Conservation (phyloP, 768 basidiomycete genomes). For the Leccinum longicurvipes region DNA sequence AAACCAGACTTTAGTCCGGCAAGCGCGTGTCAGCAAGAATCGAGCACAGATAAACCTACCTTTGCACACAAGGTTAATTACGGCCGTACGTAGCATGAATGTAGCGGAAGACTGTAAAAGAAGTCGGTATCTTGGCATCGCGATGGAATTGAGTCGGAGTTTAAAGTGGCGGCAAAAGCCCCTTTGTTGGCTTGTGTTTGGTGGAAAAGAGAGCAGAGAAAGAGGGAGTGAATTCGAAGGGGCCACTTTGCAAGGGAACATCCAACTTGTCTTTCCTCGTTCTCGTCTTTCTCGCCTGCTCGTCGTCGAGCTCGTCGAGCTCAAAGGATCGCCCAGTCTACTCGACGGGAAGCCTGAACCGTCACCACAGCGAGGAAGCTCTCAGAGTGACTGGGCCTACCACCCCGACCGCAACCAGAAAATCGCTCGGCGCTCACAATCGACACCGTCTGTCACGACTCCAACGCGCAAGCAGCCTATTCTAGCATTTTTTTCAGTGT, state of each 20-base stretch:
- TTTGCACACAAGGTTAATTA: no score
- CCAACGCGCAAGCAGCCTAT: slow-evolving; percentile 2
- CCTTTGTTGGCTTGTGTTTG: slow-evolving; percentile 31
- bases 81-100: no score
- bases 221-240: slow-evolving; percentile 13
- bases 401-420: slow-evolving; percentile 12
- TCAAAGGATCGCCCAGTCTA: slow-evolving; percentile 4
- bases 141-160: slow-evolving; percentile 16
- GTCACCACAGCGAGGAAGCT: slow-evolving; percentile 5
- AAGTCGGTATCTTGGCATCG: background rate
- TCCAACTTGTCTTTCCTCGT: slow-evolving; percentile 14
- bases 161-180: slow-evolving; percentile 17
- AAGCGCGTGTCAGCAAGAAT: no score
- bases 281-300: slow-evolving; percentile 5
- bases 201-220: slow-evolving; percentile 16
- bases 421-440: slow-evolving; percentile 12
- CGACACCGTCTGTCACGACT: slow-evolving; percentile 13
- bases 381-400: slow-evolving; percentile 2
- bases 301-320: slow-evolving; percentile 19
- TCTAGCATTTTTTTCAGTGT: slow-evolving; percentile 8
- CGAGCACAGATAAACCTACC: background rate
- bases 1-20: background rate
- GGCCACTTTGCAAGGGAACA: slow-evolving; percentile 20
- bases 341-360: background rate
- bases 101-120: background rate